Evolutionary conservation across 805 yeast genomes (phyloP).

Genomic region (Brettanomyces naardenensis): DNA sequence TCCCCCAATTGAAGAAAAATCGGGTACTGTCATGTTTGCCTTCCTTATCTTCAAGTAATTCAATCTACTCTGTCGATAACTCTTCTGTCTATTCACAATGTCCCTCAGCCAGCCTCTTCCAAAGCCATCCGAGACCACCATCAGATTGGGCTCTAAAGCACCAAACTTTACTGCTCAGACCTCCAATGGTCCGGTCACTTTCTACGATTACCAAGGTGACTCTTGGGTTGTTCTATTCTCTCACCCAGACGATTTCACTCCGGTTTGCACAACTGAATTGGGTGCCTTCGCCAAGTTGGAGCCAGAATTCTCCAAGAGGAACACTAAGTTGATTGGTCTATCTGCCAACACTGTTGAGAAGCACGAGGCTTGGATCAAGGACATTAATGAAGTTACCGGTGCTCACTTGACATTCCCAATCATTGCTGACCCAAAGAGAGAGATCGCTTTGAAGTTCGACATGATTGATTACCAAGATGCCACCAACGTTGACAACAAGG

Average conservation of each 20-base stretch:
- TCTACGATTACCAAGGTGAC: slow-evolving; percentile 55
- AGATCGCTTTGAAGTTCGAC: slow-evolving; percentile 54
- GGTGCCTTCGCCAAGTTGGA: slow-evolving; percentile 69
- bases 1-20: too few species aligned
- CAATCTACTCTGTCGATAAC: too few species aligned
- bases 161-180: slow-evolving; percentile 63
- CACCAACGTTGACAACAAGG: slow-evolving; percentile 55
- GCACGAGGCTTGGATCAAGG: slow-evolving; percentile 63
- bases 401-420: slow-evolving; percentile 54
- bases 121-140: slow-evolving; percentile 29
- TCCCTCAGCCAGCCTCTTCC: slow-evolving; percentile 24
- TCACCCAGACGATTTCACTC: slow-evolving; percentile 75
- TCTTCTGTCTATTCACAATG: slow-evolving; percentile 20
- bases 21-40: too few species aligned
- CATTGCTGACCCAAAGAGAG: slow-evolving; percentile 56
- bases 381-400: slow-evolving; percentile 62
- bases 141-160: slow-evolving; percentile 54
- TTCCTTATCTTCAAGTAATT: too few species aligned
- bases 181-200: slow-evolving; percentile 53
- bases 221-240: slow-evolving; percentile 64
- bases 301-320: slow-evolving; percentile 59
- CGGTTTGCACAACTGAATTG: slow-evolving; percentile 72
- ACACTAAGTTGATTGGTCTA: slow-evolving; percentile 59
- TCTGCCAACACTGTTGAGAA: slow-evolving; percentile 57
- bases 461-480: slow-evolving; percentile 70